Base-by-base conservation (phyloP, 495 filamentous ascomycete genomes). In the Podospora pseudoanserina region DNA sequence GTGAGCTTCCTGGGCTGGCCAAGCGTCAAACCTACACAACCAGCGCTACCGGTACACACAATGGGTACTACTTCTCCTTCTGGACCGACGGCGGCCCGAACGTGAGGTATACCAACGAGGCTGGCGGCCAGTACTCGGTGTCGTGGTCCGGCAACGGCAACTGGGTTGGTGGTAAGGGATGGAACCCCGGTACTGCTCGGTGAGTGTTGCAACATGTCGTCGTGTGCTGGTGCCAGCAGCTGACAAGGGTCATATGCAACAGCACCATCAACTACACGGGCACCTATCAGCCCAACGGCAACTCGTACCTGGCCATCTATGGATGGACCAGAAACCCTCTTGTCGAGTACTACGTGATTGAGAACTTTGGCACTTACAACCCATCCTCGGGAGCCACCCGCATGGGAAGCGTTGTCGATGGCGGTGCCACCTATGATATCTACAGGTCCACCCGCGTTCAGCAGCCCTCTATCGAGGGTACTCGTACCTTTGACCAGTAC, bases 371-470 rank as follows among this genome's bases (percentile, higher is more conserved):
- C 71, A 78, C 77, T 44, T 87, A 86, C 79, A 83, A 87, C 80
- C 86, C 86, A 26, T 82, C 80, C 58, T 76, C 75, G 39, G 83
- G 78, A 27, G 80, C 79, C 57, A 77, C 76, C 2, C 76, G 80
- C 72, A 81, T 83, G 68, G 88, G 87, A 63, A 82, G 81, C 19
- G 77, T 91, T 27, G 76, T 73, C 54, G 80, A 74, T 30, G 90
- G 91, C 77, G 89, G 88, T 62, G 76, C 77, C 26, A 84, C 80
- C 9, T 92, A 92, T 79, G 80, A 89, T 67, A 86, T 92, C 77
- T 89, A 86, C 79, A 77, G 81, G 70, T 81, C 82, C 23, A 79
- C 80, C 56, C 88, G 86, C 63, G 79, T 80, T 75, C 85, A 91
- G 75, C 79, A 86, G 77, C 86, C 86, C 15, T 84, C 81, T 11